Evolutionary conservation across 2,329 filamentous ascomycete species (phyloP).

Genomic region (Teratosphaeria destructans): DNA sequence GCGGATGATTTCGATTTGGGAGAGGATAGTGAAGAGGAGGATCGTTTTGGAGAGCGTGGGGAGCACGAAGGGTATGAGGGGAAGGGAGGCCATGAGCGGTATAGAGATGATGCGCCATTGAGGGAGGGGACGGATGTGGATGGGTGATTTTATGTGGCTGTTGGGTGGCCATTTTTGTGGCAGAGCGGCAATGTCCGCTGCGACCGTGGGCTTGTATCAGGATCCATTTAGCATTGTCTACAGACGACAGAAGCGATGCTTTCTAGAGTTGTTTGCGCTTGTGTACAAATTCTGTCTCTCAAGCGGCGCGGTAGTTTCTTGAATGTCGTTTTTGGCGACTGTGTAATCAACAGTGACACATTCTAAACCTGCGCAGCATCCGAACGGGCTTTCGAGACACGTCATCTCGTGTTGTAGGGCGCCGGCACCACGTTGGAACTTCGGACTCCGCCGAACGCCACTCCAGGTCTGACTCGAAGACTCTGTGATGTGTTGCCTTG

Average conservation of each 20-base stretch:
- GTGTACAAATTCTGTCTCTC: background rate
- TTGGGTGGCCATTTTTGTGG: background rate
- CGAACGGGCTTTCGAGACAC: too few relatives aligned
- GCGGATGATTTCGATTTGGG: conserved; percentile 33
- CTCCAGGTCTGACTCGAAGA: too few relatives aligned
- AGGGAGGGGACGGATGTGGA: background rate
- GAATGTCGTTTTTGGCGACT: too few relatives aligned
- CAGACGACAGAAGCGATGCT: background rate
- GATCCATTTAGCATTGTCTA: background rate
- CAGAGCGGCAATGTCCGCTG: background rate
- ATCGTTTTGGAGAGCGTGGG: conserved; percentile 18
- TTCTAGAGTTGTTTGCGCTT: background rate
- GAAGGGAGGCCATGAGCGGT: conserved; percentile 9
- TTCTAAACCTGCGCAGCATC: too few relatives aligned
- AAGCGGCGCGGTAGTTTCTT: background rate
- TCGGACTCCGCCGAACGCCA: too few relatives aligned
- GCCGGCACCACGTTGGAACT: too few relatives aligned
- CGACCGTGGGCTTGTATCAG: background rate
- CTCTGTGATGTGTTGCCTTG: too few relatives aligned
- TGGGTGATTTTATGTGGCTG: background rate
- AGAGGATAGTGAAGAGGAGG: conserved; percentile 50
- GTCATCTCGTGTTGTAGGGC: too few relatives aligned
- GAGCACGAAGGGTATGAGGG: conserved; percentile 15
- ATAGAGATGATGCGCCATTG: conserved; percentile 9
- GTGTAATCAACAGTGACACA: too few relatives aligned